Evolutionary conservation across 768 basidiomycete species (phyloP).

Genomic region (Mycena amicta): DNA sequence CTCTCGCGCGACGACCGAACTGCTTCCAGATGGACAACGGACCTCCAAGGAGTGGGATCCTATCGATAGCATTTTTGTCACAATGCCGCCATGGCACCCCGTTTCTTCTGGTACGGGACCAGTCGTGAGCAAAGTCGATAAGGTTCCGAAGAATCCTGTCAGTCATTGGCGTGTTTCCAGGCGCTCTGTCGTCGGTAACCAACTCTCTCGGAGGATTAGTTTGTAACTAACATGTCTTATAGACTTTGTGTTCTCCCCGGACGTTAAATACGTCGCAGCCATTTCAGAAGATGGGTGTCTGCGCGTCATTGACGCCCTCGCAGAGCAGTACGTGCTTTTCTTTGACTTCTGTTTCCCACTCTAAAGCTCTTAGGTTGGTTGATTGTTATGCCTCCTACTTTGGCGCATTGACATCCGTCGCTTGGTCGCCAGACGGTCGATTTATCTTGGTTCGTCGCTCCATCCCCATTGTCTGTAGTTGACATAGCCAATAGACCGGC

Average conservation of each 20-base stretch:
- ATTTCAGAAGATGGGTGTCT: constrained; percentile 93
- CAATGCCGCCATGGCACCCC: constrained; percentile 87
- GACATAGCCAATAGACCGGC: constrained; percentile 61
- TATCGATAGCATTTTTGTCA: constrained; percentile 72
- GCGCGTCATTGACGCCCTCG: constrained; percentile 84
- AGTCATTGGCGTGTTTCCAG: constrained; percentile 86
- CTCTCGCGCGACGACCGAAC: constrained; percentile 26
- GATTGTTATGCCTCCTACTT: constrained; percentile 97
- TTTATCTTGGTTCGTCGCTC: constrained; percentile 80
- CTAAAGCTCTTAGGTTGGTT: constrained; percentile 61
- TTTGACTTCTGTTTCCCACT: constrained; percentile 1
- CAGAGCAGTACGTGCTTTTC: constrained; percentile 67
- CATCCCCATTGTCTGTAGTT: constrained; percentile 1
- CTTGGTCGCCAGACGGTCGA: constrained; percentile 95
- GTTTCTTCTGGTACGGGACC: constrained; percentile 48
- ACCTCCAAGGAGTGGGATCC: constrained; percentile 72
- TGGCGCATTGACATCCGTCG: constrained; percentile 84
- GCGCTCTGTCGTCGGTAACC: constrained; percentile 71
- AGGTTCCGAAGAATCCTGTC: constrained; percentile 80
- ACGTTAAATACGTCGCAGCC: constrained; percentile 86
- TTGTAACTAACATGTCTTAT: not conserved
- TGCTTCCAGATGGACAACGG: constrained; percentile 23
- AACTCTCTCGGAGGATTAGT: not conserved
- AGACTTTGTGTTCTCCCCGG: constrained; percentile 95
- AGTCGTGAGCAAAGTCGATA: constrained; percentile 64